Conservation (phyloP, 1,139 yeast species). For the Eremothecium gossypii region DNA sequence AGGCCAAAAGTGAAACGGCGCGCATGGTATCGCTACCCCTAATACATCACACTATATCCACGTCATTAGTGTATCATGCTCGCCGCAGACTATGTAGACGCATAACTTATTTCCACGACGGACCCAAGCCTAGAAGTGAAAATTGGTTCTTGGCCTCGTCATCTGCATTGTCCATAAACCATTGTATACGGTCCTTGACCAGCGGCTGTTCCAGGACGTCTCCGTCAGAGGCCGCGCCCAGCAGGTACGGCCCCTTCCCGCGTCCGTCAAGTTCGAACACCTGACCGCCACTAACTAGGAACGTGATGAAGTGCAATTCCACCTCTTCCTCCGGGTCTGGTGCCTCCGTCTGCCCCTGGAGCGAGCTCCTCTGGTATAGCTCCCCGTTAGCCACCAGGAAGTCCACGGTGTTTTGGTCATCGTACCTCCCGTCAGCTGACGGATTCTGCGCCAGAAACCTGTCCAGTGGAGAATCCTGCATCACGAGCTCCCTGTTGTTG, state of each 20-base stretch:
- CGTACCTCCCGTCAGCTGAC: constrained; percentile 35
- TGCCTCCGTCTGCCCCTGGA: constrained; percentile 68
- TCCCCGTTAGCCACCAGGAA: constrained; percentile 20
- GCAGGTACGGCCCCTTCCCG: constrained; percentile 56
- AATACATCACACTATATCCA: background rate
- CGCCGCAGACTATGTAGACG: background rate
- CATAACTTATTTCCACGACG: constrained; percentile 35
- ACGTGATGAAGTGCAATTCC: constrained; percentile 71
- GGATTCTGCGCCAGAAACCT: constrained; percentile 21
- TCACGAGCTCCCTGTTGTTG: constrained; percentile 35
- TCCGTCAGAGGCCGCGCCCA: constrained; percentile 37
- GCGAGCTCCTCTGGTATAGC: constrained; percentile 16
- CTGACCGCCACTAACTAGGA: constrained; percentile 49
- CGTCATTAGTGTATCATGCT: background rate
- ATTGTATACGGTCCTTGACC: constrained; percentile 48
- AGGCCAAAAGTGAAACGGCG: constrained; percentile 56
- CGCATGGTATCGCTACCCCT: background rate
- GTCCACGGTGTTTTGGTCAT: constrained; percentile 43
- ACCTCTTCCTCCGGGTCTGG: constrained; percentile 61
- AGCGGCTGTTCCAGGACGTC: constrained; percentile 49
- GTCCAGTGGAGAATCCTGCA: constrained; percentile 27
- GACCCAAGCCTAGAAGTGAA: constrained; percentile 61
- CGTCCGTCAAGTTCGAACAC: constrained; percentile 87
- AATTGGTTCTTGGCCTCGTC: constrained; percentile 52
- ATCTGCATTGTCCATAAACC: constrained; percentile 55